Evolutionary conservation across 2,329 filamentous ascomycete species (phyloP).

Genomic region (Diplodia intermedia): DNA sequence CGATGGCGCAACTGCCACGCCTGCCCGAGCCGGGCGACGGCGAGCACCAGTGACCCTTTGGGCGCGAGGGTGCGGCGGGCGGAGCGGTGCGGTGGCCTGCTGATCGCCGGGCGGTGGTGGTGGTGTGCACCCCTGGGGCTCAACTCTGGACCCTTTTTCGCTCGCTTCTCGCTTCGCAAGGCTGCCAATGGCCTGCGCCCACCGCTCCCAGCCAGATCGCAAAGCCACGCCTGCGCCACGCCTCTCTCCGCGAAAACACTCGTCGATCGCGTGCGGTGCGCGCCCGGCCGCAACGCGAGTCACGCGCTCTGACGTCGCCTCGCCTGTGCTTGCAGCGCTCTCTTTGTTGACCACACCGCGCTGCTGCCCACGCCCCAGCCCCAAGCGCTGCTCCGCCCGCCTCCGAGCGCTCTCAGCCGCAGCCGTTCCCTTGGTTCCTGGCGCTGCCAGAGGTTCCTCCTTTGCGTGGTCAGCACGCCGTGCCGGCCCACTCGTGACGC

Average conservation of each 20-base stretch:
- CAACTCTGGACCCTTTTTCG: slow-evolving; percentile 12
- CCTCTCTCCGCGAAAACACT: slow-evolving; percentile 18
- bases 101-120: slow-evolving; percentile 4
- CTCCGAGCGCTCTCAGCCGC: slow-evolving; percentile 4
- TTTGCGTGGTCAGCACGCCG: slow-evolving; percentile 1
- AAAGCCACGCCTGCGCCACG: slow-evolving; percentile 2
- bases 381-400: neutral
- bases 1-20: slow-evolving; percentile 12
- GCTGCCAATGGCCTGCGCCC: neutral
- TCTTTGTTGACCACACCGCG: slow-evolving; percentile 8
- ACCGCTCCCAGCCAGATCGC: neutral
- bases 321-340: neutral
- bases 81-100: slow-evolving; percentile 16
- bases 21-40: no score
- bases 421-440: neutral
- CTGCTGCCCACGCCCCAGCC: slow-evolving; percentile 12
- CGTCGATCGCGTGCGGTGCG: slow-evolving; percentile 13
- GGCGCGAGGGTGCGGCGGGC: neutral
- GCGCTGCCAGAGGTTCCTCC: neutral
- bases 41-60: no score
- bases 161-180: slow-evolving; percentile 6
- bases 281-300: slow-evolving; percentile 1
- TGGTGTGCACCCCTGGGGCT: slow-evolving; percentile 20
- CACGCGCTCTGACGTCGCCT: slow-evolving; percentile 23
- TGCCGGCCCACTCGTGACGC: slow-evolving; percentile 21